Percentiles rank a stretch among this genome's conserved stretches.
Conservation (phyloP, 192 early-diverging fungal genomes). For the Coemansia pectinata region DNA sequence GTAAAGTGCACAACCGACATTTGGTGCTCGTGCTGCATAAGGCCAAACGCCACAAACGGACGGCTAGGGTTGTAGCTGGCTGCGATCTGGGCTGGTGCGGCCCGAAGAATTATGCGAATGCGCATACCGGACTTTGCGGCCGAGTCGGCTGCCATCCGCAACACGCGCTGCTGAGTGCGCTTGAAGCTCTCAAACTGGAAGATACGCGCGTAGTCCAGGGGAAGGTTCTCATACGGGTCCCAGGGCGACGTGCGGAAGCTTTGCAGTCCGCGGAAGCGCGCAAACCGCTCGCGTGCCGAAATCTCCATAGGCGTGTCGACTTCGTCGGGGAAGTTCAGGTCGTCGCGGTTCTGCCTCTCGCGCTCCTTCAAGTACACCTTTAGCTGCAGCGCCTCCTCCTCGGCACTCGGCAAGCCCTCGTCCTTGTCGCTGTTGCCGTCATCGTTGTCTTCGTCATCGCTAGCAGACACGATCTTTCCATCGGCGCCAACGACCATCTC, state of each 20-base stretch:
- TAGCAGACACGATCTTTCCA: conserved; percentile 1
- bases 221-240: conserved; percentile 98
- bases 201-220: conserved; percentile 92
- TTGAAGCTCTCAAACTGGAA: conserved; percentile 94
- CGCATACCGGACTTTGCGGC: conserved; percentile 67
- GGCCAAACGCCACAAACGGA: conserved; percentile 62
- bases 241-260: conserved; percentile 94
- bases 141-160: conserved; percentile 51
- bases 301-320: conserved; percentile 90
- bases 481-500: conserved; percentile 21
- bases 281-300: conserved; percentile 82
- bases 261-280: conserved; percentile 93
- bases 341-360: conserved; percentile 58
- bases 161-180: conserved; percentile 75
- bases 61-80: conserved; percentile 13
- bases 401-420: conserved; percentile 33
- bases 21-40: conserved; percentile 93
- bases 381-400: conserved; percentile 49
- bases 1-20: conserved; percentile 84
- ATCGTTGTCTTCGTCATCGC: conserved; percentile 5
- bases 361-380: conserved; percentile 61
- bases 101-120: conserved; percentile 75
- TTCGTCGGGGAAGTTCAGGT: conserved; percentile 94
- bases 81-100: conserved; percentile 49
- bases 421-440: conserved; percentile 27